Evolutionary conservation across 2,329 filamentous ascomycete species (phyloP), one percentile per base, ranked within the genome.

Genomic region (Nemania serpens): DNA sequence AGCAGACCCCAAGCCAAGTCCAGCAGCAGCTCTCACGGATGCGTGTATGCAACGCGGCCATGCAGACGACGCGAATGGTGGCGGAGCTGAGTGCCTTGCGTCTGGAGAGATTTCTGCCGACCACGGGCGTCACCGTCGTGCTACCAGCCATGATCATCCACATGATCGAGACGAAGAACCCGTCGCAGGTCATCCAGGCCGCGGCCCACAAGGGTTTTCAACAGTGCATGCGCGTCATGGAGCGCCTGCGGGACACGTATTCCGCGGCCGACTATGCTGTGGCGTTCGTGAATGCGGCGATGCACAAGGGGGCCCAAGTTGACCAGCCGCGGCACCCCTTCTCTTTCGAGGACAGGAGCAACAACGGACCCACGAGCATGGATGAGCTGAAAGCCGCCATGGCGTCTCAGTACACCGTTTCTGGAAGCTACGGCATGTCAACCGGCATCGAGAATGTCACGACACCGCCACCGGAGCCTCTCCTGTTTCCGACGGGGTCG

Each of bases 181-280:
- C 88, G 5, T 86, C 91, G 55, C 84, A 87, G 15, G 85, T 87
- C 56, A 88, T 89, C 3, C 87, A 91, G 17, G 84, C 90, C 61
- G 82, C 85, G 43, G 93, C 91, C 48, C 84, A 93, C 22, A 85
- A 88, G 59, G 91, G 92, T 18, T 97, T 97, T 79, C 90, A 89
- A 68, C 89, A 93, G 73, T 97, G 94, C 77, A 97, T 97, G 91
- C 85, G 88, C 48, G 92, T 97, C 61, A 90, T 97, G 81, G 88
- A 93, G 73, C 89, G 89, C 65, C 82, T 98, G 17, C 87, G 93
- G 39, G 92, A 97, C 71, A 91, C 93, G 33, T 97, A 98, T 71
- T 88, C 93, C 0, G 93, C 93, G 0, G 94, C 94, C n/a, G 93
- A 97, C 75, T 97, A 95, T 70, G 93, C 92, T n/a, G 94, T 91